Percentiles rank a stretch among this genome's conserved stretches.
phyloP scores from a whole-genome alignment of 768 basidiomycete genomes.

The Cystofilobasidium capitatum region DNA sequence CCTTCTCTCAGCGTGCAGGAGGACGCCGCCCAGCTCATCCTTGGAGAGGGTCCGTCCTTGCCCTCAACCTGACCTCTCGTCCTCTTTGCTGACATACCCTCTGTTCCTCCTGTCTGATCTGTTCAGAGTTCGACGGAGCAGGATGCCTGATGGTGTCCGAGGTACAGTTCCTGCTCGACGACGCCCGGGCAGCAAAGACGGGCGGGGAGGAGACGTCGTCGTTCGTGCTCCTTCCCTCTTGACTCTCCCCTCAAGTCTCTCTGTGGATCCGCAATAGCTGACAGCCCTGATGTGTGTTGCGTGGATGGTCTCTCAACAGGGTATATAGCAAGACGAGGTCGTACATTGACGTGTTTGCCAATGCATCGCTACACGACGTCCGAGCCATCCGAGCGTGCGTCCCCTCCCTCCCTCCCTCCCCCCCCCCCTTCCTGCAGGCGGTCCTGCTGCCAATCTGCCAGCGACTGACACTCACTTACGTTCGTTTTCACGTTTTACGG shows the following conservation, averaged over 20 bases:
- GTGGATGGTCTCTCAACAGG: slow-evolving; percentile 41
- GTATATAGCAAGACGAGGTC: slow-evolving; percentile 89
- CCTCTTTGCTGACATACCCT: too few species aligned
- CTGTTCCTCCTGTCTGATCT: too few species aligned
- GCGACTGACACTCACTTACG: background rate
- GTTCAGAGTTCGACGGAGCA: slow-evolving; percentile 75
- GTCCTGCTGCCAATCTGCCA: background rate
- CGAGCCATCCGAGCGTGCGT: slow-evolving; percentile 77
- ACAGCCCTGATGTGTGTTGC: background rate
- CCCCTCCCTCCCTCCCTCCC: background rate
- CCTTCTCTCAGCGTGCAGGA: background rate
- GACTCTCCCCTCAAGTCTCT: background rate
- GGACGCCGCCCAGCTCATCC: slow-evolving; percentile 2
- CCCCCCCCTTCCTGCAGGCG: background rate
- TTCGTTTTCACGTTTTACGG: background rate
- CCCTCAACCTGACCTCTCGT: too few species aligned
- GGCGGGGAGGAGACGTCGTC: slow-evolving; percentile 48
- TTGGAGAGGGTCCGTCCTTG: background rate
- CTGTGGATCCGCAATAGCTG: too few species aligned
- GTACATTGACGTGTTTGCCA: slow-evolving; percentile 82
- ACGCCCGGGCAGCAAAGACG: background rate
- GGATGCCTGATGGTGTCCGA: slow-evolving; percentile 85
- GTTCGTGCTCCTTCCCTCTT: slow-evolving; percentile 35
- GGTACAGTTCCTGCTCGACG: slow-evolving; percentile 75
- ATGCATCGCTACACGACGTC: slow-evolving; percentile 64